Evolutionary conservation across 2,329 filamentous ascomycete genomes (phyloP), one percentile per base, ranked within the genome.

Genomic region (Conoideocrella luteorostrata): DNA sequence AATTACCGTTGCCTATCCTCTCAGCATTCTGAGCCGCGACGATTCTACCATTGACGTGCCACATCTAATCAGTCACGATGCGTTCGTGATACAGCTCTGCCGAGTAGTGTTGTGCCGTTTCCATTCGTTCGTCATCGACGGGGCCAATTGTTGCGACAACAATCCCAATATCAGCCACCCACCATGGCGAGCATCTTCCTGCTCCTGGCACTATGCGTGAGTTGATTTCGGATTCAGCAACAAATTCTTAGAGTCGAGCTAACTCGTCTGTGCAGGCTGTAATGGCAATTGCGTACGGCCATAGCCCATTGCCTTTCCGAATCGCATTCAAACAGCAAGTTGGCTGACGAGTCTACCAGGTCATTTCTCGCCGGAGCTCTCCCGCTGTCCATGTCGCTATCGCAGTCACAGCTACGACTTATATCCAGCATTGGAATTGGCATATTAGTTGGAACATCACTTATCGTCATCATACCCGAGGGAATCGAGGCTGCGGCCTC

Each of bases 401-500:
- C 90, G 23, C 82, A 86, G 47, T 87, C 88, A 34, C 88, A 95
- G 64, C 71, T 97, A 45, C 84, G 91, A 59, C 71, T 95, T 39
- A 86, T 97, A 60, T 94, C 91, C 18, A 90, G 89, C 45, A 79
- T 97, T 61, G 93, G 93, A 42, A 88, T 95, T 64, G 93, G 93
- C 35, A 86, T 98, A 41, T 73, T 98, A 7, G 90, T 98, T 13
- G 93, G 93, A 28, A 97, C 93, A 22, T 91, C 91, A 2, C 76
- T 98, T 51, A 91, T 97, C 51, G 89, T 98, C 24, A 97, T 98
- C 59, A 95, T 98, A 56, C 93, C 93, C 1, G 93, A 98, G 65
- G 93, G 93, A 29, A 84, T 97, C 47, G 90, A 96, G 61, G 91
- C 93, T 3, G 76, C 96, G 45, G 88, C 93, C 54, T 81, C 74